Conservation (phyloP, 768 basidiomycete genomes). For the Trametes gibbosa region DNA sequence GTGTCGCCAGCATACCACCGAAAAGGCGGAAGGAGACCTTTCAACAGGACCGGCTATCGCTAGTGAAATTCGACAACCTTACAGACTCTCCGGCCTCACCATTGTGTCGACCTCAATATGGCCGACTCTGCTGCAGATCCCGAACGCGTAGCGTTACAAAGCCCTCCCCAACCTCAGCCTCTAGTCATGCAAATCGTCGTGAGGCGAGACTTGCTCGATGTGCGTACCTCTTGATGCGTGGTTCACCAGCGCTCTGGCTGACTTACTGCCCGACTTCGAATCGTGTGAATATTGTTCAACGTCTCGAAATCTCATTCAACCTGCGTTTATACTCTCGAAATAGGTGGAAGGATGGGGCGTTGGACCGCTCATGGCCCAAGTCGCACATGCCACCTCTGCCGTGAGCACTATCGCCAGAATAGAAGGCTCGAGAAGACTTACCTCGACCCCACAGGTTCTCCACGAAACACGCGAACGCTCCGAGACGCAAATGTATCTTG, state of each 20-base stretch:
- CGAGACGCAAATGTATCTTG: conserved; percentile 39
- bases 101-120: too few relatives aligned
- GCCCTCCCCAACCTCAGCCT: conserved; percentile 13
- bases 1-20: too few relatives aligned
- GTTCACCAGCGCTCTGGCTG: too few relatives aligned
- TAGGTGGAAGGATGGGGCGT: conserved; percentile 43
- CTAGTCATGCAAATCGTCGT: conserved; percentile 46
- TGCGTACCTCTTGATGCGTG: conserved; percentile 22
- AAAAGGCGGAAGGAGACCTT: too few relatives aligned
- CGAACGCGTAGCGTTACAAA: neutral
- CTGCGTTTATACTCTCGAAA: neutral
- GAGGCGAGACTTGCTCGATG: conserved; percentile 41
- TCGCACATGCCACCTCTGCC: conserved; percentile 42
- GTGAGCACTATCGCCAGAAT: conserved; percentile 23
- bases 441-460: conserved; percentile 31
- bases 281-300: neutral
- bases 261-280: neutral
- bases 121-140: neutral
- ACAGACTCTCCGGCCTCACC: too few relatives aligned
- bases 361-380: conserved; percentile 45
- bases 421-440: too few relatives aligned
- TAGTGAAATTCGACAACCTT: too few relatives aligned
- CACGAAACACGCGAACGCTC: conserved; percentile 37
- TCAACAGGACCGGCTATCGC: too few relatives aligned
- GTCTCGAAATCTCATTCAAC: neutral